Evolutionary conservation across 1,139 yeast species (phyloP), one percentile per base, ranked within the genome.

Genomic region (Lodderomyces theae): DNA sequence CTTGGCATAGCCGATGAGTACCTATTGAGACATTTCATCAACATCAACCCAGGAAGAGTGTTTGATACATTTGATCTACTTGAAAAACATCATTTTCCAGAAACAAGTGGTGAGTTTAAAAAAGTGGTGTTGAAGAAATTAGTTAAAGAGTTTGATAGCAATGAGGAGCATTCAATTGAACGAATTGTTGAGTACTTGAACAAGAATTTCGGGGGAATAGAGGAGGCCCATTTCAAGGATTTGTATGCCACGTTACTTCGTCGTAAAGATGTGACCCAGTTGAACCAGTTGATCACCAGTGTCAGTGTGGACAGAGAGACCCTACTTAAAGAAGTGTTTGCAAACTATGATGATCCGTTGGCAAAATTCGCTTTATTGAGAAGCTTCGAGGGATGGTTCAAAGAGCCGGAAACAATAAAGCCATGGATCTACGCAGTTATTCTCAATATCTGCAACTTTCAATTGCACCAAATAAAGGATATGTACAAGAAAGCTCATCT

Each of bases 41-140:
- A 50, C 10, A 48, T 56, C 23, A 72, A 72, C 44, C 75, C 76
- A 0, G 76, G 74, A 15, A 51, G 77, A 42, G 76, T 66, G 1
- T 60, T 57, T 42, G 48, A 54, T 21, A 55, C 70, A 24, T 56
- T 62, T 57, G 74, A 70, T 15, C 51, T 72, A 31, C 59, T 57
- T 38, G 47, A 55, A 22, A 58, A 58, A 35, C 66, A 66, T 38
- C 32, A 12, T 3, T 17, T 24, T 36, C 15, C 22, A 7, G 18
- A 21, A 7, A 38, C 46, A 11, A 42, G 37, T 34, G 31, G 33
- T 2, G 43, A 34, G 6, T 45, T 64, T 24, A 45, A 57, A 3
- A 41, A 48, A 1, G 44, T 46, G 8, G 50, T 65, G 2, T 38
- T 63, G 31, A 44, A 48, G 3, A 61, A 58, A 38, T 40, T 64